Evolutionary conservation across 2,329 filamentous ascomycete species (phyloP), one percentile per base, ranked within the genome.

Genomic region (Fusarium siculi): DNA sequence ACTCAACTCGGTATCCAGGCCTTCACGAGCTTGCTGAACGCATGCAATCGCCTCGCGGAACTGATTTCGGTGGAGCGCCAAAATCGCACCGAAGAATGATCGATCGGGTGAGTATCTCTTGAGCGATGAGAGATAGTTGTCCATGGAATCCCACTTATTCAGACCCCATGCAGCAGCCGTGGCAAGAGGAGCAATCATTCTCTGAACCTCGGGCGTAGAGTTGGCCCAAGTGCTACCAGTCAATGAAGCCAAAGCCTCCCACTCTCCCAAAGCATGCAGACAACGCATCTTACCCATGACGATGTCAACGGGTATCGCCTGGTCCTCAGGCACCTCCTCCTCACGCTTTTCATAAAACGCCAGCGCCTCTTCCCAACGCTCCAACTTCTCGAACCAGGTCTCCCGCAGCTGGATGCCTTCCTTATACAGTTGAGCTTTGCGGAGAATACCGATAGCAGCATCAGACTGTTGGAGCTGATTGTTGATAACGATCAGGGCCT

Each of bases 231-330:
- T 97, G 79, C 95, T 95, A 79, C 97, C 93, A 0, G 95, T 96
- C 61, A 99, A 87, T 54, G 91, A 91, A 2, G 96, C 97, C 21
- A 99, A 87, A 8, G 94, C 91, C 75, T 98, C 97, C 96, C 96
- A 99, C 82, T 99, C 96, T 70, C 96, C 96, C 40, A 99, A 87
- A 14, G 96, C 97, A 80, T 99, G 96, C 72, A 98, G 85, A 87
- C 96, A 99, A 53, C 96, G 92, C 96, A 99, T 99, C 84, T 99
- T 99, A 74, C 96, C 96, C 95, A 99, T 98, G 39, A 97, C 95
- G 60, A 99, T 94, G 68, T 98, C 96, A 68, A 99, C 94, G 0
- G 94, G 95, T 0, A 86, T 83, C 2, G 85, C 80, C 68, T 88
- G 84, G 63, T 89, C 87, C 5, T 84, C 81, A 1, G 87, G 85